phyloP scores from a whole-genome alignment of 345 rosid species.

The Lumnitzera racemosa region DNA sequence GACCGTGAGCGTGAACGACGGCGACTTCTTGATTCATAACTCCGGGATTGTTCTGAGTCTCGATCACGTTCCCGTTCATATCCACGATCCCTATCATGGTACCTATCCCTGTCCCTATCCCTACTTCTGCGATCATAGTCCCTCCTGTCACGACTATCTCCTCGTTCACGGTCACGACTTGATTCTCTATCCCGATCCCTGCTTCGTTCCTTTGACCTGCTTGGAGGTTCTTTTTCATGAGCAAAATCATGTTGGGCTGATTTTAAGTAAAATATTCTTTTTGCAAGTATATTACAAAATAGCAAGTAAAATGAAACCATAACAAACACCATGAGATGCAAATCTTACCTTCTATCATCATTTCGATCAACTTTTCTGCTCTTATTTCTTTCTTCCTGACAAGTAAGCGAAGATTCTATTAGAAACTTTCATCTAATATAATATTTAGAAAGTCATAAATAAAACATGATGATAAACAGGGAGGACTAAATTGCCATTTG shows the following conservation, averaged over 20 bases:
- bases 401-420: too few species aligned
- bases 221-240: not conserved
- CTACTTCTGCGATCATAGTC: constrained; percentile 84
- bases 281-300: not conserved
- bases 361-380: constrained; percentile 48
- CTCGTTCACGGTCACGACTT: constrained; percentile 59
- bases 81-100: constrained; percentile 66
- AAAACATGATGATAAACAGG: too few species aligned
- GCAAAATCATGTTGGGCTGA: not conserved
- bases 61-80: constrained; percentile 54
- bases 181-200: constrained; percentile 47
- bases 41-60: constrained; percentile 61
- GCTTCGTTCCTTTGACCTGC: constrained; percentile 78
- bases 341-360: constrained; percentile 43
- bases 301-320: not conserved
- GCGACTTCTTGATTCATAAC: constrained; percentile 68
- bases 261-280: not conserved
- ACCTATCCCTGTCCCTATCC: constrained; percentile 58
- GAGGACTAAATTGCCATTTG: too few species aligned
- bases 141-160: constrained; percentile 70
- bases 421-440: too few species aligned
- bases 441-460: too few species aligned
- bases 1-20: constrained; percentile 86
- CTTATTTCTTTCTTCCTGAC: constrained; percentile 83
- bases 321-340: not conserved